A percentile compares a stretch with the other conserved stretches of the same genome.
Evolutionary conservation across 2,329 filamentous ascomycete species (phyloP).

Genomic region (Monosporascus sp.): DNA sequence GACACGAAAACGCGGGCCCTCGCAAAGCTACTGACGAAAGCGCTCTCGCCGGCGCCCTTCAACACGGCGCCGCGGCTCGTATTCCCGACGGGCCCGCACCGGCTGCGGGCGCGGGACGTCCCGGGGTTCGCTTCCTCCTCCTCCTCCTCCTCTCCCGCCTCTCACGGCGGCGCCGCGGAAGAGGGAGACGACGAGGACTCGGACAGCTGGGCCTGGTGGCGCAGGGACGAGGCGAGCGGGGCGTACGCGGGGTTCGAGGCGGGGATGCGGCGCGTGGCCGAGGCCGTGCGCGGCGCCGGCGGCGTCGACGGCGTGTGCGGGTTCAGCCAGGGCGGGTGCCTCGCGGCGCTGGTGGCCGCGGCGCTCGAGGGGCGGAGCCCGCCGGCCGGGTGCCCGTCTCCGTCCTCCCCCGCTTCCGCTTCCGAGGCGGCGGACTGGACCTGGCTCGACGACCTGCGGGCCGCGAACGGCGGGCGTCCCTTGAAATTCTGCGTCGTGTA

Average conservation of each 20-base stretch:
- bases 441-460: constrained; percentile 43
- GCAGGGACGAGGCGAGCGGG: constrained; percentile 60
- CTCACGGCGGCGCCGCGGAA: constrained; percentile 31
- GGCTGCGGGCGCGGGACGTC: constrained; percentile 59
- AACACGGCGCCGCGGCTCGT: constrained; percentile 50
- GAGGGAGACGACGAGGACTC: constrained; percentile 43
- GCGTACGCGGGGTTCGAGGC: constrained; percentile 65
- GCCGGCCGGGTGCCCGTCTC: constrained; percentile 2
- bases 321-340: constrained; percentile 74
- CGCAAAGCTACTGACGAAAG: constrained; percentile 72
- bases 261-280: constrained; percentile 60
- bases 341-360: constrained; percentile 66
- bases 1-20: constrained; percentile 83
- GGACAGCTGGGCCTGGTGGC: constrained; percentile 79
- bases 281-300: constrained; percentile 55
- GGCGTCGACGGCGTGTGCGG: constrained; percentile 75
- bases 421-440: constrained; percentile 21
- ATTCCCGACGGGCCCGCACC: constrained; percentile 66
- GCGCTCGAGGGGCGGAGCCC: constrained; percentile 55
- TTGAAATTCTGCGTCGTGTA: constrained; percentile 60
- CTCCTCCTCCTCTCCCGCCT: constrained; percentile 14
- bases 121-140: constrained; percentile 55
- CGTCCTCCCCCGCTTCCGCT: constrained; percentile 10
- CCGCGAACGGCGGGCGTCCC: constrained; percentile 40
- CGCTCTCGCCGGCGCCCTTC: constrained; percentile 55